A percentile compares a stretch with the other conserved stretches of the same genome.
phyloP scores from a whole-genome alignment of 768 basidiomycete species.

The Phylloporus scabripes region DNA sequence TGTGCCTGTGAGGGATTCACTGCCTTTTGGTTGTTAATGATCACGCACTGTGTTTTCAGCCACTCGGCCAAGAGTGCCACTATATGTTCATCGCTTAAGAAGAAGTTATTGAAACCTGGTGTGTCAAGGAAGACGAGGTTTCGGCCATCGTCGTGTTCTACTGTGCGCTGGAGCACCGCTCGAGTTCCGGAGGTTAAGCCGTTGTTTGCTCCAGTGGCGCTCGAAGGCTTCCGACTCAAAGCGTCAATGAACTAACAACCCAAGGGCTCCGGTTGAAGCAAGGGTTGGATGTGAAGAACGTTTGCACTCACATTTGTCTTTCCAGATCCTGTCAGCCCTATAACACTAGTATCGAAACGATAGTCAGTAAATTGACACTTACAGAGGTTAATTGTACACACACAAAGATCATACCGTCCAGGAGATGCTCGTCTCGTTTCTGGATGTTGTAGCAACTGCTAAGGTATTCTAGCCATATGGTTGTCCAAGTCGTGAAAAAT shows the following conservation, averaged over 20 bases:
- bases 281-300: too few species aligned
- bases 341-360: too few species aligned
- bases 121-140: slow-evolving; percentile 5
- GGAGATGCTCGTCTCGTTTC: too few species aligned
- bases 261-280: neutral
- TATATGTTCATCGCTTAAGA: neutral
- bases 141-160: slow-evolving; percentile 2
- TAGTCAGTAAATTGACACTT: too few species aligned
- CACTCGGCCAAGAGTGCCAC: neutral
- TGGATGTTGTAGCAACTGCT: too few species aligned
- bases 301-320: too few species aligned
- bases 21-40: neutral
- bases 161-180: neutral
- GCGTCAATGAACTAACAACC: slow-evolving; percentile 7
- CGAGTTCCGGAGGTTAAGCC: neutral
- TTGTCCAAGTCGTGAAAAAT: too few species aligned
- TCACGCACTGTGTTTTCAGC: neutral
- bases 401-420: too few species aligned
- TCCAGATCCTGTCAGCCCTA: too few species aligned
- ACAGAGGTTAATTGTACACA: too few species aligned
- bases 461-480: too few species aligned
- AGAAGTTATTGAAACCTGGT: slow-evolving; percentile 2
- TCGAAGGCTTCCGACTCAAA: neutral
- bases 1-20: neutral
- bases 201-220: too few species aligned